Percentiles rank a stretch among this genome's conserved stretches.
Conservation (phyloP, 225 moss, liverwort and hornwort genomes). For the Marchantia paleacea region DNA sequence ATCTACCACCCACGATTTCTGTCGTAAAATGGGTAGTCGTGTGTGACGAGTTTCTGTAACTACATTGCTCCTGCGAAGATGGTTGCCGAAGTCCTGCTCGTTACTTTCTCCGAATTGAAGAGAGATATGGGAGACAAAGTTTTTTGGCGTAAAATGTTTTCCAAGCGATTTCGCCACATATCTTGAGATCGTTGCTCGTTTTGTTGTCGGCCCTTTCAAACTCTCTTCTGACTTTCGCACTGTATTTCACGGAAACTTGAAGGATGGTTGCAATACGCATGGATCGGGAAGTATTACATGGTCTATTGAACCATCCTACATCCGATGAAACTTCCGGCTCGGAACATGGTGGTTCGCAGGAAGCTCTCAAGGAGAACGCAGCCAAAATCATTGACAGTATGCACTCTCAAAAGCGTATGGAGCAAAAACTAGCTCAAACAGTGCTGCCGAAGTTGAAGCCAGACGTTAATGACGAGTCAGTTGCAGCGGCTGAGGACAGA, state of each 20-base stretch:
- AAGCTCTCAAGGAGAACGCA: not conserved
- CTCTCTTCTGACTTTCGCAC: not conserved
- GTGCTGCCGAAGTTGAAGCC: not conserved
- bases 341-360: not conserved
- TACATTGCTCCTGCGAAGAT: not conserved
- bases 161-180: not conserved
- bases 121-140: not conserved
- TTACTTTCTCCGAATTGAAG: not conserved
- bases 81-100: not conserved
- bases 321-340: not conserved
- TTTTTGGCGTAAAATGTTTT: not conserved
- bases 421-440: slow-evolving; percentile 10
- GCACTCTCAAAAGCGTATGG: slow-evolving; percentile 17
- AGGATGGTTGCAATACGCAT: slow-evolving; percentile 10
- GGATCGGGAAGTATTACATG: slow-evolving; percentile 23
- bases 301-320: slow-evolving; percentile 2
- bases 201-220: not conserved
- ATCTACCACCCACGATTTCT: not conserved
- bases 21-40: not conserved
- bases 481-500: slow-evolving; percentile 12
- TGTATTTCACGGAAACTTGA: not conserved
- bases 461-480: not conserved
- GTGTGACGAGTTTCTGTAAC: not conserved
- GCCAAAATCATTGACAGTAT: not conserved
- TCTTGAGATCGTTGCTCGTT: not conserved